Base-by-base conservation (phyloP, 306 rosid species). In the Inga laurina region DNA sequence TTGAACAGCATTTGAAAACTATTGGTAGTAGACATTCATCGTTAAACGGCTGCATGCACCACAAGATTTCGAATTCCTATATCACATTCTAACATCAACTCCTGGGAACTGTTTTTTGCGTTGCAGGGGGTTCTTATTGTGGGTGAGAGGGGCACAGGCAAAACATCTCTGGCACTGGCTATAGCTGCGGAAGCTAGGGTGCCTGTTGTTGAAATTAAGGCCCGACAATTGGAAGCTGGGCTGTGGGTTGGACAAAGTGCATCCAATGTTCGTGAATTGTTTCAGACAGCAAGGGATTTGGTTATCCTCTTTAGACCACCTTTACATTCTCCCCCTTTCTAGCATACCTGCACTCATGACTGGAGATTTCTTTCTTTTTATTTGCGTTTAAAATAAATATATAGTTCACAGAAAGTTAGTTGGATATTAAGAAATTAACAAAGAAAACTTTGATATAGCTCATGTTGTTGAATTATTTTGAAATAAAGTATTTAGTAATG, bases 211-310 rank as follows among this genome's bases (percentile, higher is more conserved):
- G 88, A 90, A 81, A 90, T 95, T 74, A 83, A 93, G 89, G 96
- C 99, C 84, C 93, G 91, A 76, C 91, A 95, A 89, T 82, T 95
- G 89, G 99, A 95, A 86, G 95, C 98, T 79, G 99, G 99, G 83
- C 86, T 95, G 79, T 95, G 99, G 99, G 99, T 95, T 82, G 99
- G 99, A 75, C 99, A 95, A 86, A 92, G 99, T 89, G 99, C 98
- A 75, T 93, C 99, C 54, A 95, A 95, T 84, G 93, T 95, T 84
- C 92, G 99, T 64, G 99, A 95, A 88, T 84, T 95, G 86, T 93
- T 95, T 89, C 99, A 95, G 83, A 93, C 99, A 72, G 99, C 98
- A 41, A 91, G 99, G 83, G 99, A 95, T 87, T 87, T 95, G 99
- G 99, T 95, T 86, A 84, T 87, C 80, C 76, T 85, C 83, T 84